Evolutionary conservation across 2,329 filamentous ascomycete species (phyloP), one percentile per base, ranked within the genome.

Genomic region (Anthostomella pinea): DNA sequence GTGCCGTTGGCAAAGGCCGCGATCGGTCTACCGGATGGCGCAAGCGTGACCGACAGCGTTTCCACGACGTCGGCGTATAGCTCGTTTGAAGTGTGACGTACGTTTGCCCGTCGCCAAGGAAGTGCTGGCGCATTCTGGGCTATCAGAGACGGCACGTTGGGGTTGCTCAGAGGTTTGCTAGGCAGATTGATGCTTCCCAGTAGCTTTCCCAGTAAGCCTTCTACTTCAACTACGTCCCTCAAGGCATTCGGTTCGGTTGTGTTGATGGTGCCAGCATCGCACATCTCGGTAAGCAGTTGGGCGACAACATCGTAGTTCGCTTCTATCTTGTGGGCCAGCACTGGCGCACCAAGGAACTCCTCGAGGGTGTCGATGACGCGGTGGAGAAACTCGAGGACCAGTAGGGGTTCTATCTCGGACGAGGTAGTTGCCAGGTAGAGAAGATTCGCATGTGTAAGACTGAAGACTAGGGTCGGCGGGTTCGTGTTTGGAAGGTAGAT

Each of bases 1-100:
- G 88, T 94, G 11, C 93, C 93, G 52, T 93, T 86, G 10, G 88
- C 86, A 47, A 95, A 83, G 3, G 93, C 91, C 6, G 87, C 82
- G 15, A 98, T 73, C 1, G 91, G 84, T 10, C 89, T 77, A 4
- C 93, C 93, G 0, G 90, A 96, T 0, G 93, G 93, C 1, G 93
- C 89, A 26, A 97, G 75, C 0, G 85, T 95, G 25, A 96, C 87
- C 1, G 82, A 79, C 0, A 98, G 71, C 2, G 87, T 88, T 67
- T 98, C 93, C 43, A 98, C 81, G 9, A 98, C 81, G 60, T 98
- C 93, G 39, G 95, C 91, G 60, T 97, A 97, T 50, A 98, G 74
- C 63, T 98, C 93, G 64, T 97, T 98, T 37, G 87, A 95, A 4
- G 91, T 97, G 62, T 98, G 93, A 11, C 90, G 78, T 35, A 98